Evolutionary conservation across 2,329 filamentous ascomycete genomes (phyloP), one percentile per base, ranked within the genome.

Genomic region (Onygenales sp.): DNA sequence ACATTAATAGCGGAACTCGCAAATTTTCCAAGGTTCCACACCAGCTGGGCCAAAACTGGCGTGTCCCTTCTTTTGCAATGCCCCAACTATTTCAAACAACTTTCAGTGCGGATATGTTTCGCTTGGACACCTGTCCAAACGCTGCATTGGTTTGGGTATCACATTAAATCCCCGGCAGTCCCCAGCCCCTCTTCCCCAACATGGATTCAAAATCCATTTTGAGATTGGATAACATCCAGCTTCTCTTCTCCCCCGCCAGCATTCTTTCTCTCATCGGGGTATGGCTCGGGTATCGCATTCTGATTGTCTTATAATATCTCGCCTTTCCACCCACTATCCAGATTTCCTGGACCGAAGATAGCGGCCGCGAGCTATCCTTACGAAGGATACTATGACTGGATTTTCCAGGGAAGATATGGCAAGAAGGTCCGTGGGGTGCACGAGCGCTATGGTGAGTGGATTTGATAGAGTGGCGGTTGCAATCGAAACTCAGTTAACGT

Each of bases 381-480:
- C 48, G 61, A 63, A 43, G 52, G 41, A 2, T 63, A 59, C 43
- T 61, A 58, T 27, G 61, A 63, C 43, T 56, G 53, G 43, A 52
- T 50, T 47, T 46, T 56, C 2, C 31, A 45, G 2, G 61, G 61
- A 7, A 54, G 55, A 47, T 63, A 62, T 38, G 46, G 47, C 2
- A 27, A 41, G 11, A 43, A 57, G 47, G 61, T 63, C 47, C 53
- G 52, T 33, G 39, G 38, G 4, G 60, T 63, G 59, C 61, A 63
- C 36, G 56, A 58, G 41, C 53, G 56, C 31, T 62, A 63, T 43
- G 61, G 61, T 61, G 27, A 44, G 57, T 53, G 2, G 11, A 56
- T 54, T n/a, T 51, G 39, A 11, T 21, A n/a, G 35, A 7, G 8
- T 31, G 10, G 39, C 32, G 14, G 27, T 11, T 31, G 4, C 27